Conservation (phyloP, 2,329 filamentous ascomycete species). For the Leptosphaerulina australis region DNA sequence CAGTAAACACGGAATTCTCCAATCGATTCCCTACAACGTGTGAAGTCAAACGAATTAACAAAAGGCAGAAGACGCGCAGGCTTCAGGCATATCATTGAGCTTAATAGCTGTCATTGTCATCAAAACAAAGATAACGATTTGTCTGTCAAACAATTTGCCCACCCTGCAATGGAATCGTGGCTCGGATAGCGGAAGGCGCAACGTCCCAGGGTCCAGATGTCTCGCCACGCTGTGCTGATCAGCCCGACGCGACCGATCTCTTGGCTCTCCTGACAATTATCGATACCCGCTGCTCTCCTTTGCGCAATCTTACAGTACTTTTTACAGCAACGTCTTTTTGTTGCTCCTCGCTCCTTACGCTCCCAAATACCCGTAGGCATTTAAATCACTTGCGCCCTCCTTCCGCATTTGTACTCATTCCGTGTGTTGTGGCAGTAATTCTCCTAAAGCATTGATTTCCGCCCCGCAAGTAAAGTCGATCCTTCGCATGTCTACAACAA, state of each 20-base stretch:
- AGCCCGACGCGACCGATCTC: conserved; percentile 16
- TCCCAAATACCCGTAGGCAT: not conserved
- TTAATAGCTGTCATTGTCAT: no score
- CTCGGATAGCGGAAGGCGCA: conserved; percentile 10
- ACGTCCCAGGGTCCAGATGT: conserved; percentile 11
- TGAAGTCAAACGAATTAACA: no score
- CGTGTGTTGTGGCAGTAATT: not conserved
- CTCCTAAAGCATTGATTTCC: not conserved
- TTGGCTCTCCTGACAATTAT: conserved; percentile 21
- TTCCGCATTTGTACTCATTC: not conserved
- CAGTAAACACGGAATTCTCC: no score
- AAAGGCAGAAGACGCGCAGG: no score
- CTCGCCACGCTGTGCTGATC: conserved; percentile 21
- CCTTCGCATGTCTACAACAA: conserved; percentile 49
- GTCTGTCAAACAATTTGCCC: not conserved
- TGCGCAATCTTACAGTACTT: conserved; percentile 15
- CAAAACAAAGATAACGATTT: not conserved
- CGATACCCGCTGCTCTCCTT: conserved; percentile 7
- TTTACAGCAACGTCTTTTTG: conserved; percentile 2
- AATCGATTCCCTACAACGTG: no score
- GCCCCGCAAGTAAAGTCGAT: conserved; percentile 2
- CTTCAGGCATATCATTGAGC: no score
- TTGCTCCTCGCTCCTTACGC: conserved; percentile 3
- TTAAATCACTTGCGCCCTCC: not conserved
- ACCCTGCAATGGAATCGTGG: conserved; percentile 3